Conservation (phyloP, 2,329 filamentous ascomycete species). For the Diaporthe destruens region DNA sequence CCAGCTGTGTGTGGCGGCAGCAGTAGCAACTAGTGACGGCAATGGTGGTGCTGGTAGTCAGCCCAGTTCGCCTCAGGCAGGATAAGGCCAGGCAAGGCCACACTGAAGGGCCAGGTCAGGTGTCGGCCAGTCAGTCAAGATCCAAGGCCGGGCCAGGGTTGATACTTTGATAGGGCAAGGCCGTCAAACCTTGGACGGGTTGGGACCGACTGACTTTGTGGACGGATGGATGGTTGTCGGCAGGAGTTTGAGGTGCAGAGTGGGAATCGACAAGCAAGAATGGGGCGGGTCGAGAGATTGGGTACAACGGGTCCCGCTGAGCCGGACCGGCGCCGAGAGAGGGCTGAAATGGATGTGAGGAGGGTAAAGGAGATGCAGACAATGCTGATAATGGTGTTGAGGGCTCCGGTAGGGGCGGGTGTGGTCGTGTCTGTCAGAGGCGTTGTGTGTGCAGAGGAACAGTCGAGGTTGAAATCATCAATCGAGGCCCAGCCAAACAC, state of each 20-base stretch:
- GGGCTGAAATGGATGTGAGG: background rate
- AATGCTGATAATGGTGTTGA: background rate
- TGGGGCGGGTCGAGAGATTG: slow-evolving; percentile 22
- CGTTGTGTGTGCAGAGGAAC: slow-evolving; percentile 10
- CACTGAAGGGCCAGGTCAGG: background rate
- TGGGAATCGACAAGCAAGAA: slow-evolving; percentile 26
- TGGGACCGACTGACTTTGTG: slow-evolving; percentile 17
- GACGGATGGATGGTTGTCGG: slow-evolving; percentile 1
- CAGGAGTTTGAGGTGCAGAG: slow-evolving; percentile 20
- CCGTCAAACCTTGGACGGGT: background rate
- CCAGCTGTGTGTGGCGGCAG: background rate
- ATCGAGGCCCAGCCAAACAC: slow-evolving; percentile 18
- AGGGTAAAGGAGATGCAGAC: slow-evolving; percentile 20
- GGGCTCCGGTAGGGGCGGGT: background rate
- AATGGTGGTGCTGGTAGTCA: slow-evolving; percentile 1
- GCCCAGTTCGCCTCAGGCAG: background rate
- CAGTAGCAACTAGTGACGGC: background rate
- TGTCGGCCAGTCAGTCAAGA: slow-evolving; percentile 1
- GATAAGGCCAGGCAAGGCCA: background rate
- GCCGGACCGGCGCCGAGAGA: slow-evolving; percentile 25
- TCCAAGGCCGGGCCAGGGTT: background rate
- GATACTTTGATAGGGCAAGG: background rate
- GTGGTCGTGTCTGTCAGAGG: slow-evolving; percentile 11
- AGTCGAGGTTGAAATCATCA: slow-evolving; percentile 22
- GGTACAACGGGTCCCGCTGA: slow-evolving; percentile 29